phyloP scores from a whole-genome alignment of 176 grass and related monocot genomes.

The Cymbopogon citratus region DNA sequence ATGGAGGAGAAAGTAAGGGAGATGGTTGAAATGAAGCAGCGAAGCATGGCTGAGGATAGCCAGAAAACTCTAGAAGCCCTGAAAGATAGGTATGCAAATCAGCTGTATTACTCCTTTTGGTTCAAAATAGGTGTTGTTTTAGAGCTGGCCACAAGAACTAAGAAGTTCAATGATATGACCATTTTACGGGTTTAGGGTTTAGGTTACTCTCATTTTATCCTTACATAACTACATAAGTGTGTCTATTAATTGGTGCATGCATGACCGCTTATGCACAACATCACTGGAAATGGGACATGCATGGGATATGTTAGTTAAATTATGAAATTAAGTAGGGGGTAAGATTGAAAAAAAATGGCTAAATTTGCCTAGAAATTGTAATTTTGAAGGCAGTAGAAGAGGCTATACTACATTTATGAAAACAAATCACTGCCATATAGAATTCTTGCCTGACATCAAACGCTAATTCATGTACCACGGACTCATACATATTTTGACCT shows the following conservation, averaged over 20 bases:
- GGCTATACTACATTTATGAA: not conserved
- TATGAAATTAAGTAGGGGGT: not conserved
- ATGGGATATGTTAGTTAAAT: not conserved
- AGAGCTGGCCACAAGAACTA: not conserved
- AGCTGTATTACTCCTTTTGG: not conserved
- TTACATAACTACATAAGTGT: no score
- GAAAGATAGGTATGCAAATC: constrained; percentile 85
- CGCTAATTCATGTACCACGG: not conserved
- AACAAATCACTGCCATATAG: not conserved
- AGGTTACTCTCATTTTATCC: no score
- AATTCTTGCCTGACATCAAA: not conserved
- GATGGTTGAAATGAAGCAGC: constrained; percentile 99
- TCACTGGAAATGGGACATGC: not conserved
- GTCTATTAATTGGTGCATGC: no score
- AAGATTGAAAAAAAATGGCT: not conserved
- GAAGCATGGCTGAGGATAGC: constrained; percentile 94
- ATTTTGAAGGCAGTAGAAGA: not conserved
- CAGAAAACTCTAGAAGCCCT: constrained; percentile 98
- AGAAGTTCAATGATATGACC: not conserved
- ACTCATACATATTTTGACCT: constrained; percentile 19
- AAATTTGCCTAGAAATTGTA: not conserved
- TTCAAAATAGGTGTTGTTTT: not conserved
- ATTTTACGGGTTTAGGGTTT: no score
- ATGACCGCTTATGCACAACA: not conserved
- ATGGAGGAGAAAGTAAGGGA: constrained; percentile 99